Base-by-base conservation (phyloP, 2,329 filamentous ascomycete species). In the Apiospora pterosperma region DNA sequence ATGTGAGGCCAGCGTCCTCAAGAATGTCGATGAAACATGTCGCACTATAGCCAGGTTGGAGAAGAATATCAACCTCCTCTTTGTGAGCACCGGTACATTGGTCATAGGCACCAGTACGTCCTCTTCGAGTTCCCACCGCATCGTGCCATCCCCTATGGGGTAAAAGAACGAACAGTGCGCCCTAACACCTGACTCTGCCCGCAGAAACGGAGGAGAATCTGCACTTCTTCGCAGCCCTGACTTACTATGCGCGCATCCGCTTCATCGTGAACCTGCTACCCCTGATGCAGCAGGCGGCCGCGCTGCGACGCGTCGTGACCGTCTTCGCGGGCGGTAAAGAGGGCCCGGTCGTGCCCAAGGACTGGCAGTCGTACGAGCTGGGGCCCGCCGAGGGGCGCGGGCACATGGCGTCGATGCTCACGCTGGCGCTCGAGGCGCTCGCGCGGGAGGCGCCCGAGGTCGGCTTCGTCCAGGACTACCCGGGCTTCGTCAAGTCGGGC, bases 251-350 rank as follows among this genome's bases (percentile, higher is more conserved):
- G 5, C 87, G 87, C 23, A 80, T 84, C 67, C 84, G 85, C 42
- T 85, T 89, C 69, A 79, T 84, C 14, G 64, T 79, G 55, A 86
- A 88, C 63, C 80, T 90, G 0, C 81, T 89, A 10, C 87, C 88
- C 0, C 78, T 83, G 0, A 78, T 90, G 2, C 76, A 77, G 12
- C 71, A 70, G n/a, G 80, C 85, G 0, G 69, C 78, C 0, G 67
- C 75, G 5, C 77, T 87, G 28, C 79, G 82, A 0, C 83, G 86
- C 10, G 83, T 88, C 10, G 79, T 88, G 28, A 82, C 76, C n/a
- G 80, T 88, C n/a, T 75, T 85, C 0, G 82, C 80, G 0, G 84
- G 78, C 5, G 81, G 83, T n/a, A 77, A 79, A 16, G 86, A 89
- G 75, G 81, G 81, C 4, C 65, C 75, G 3, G 74, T 88, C n/a